Evolutionary conservation across 106 monocot genomes (phyloP).

Genomic region (Dendrobium chrysotoxum): DNA sequence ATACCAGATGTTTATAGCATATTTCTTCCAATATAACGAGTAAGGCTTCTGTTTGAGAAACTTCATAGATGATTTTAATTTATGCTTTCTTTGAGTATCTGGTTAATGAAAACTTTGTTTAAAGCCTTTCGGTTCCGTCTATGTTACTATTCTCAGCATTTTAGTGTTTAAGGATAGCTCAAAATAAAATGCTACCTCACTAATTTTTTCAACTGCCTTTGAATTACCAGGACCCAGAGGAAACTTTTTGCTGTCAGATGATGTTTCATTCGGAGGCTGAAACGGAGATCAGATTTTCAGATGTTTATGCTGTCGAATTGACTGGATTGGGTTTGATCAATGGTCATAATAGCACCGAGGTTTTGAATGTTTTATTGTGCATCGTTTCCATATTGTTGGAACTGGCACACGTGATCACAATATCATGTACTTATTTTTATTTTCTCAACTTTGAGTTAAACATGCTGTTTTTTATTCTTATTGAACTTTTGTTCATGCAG

Average conservation of each 20-base stretch:
- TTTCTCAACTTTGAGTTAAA: not conserved
- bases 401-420: not conserved
- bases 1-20: not conserved
- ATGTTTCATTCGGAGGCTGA: conserved; percentile 21
- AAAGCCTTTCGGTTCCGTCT: not conserved
- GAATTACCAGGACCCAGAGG: conserved; percentile 25
- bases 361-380: conserved; percentile 12
- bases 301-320: conserved; percentile 73
- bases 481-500: conserved; percentile 24
- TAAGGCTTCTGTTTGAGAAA: not conserved
- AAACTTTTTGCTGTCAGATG: conserved; percentile 43
- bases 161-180: not conserved
- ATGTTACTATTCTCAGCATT: not conserved
- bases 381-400: not conserved
- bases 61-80: not conserved
- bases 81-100: not conserved
- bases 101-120: not conserved
- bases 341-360: conserved; percentile 30
- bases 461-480: not conserved
- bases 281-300: conserved; percentile 48
- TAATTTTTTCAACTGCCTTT: conserved; percentile 4
- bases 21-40: not conserved
- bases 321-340: conserved; percentile 42
- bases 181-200: not conserved
- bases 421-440: conserved; percentile 7